A percentile compares a stretch with the other conserved stretches of the same genome.
Evolutionary conservation across 1,139 yeast genomes (phyloP).

Genomic region (Saccharomyces hybrid): DNA sequence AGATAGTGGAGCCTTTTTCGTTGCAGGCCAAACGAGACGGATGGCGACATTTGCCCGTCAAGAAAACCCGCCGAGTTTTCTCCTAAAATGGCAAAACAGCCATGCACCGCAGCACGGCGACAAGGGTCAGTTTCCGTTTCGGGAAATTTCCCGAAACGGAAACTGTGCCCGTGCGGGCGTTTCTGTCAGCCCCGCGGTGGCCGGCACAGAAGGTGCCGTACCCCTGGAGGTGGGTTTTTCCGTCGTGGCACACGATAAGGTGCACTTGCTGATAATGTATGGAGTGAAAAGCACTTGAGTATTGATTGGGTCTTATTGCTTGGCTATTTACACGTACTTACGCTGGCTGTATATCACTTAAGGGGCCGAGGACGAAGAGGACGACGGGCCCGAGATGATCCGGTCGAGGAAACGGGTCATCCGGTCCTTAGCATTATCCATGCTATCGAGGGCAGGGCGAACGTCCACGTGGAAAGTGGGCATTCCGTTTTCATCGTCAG

Average conservation of each 20-base stretch:
- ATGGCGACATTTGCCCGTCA: background rate
- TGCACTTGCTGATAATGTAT: background rate
- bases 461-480: constrained; percentile 91
- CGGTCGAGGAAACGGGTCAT: constrained; percentile 39
- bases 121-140: background rate
- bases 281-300: background rate
- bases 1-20: background rate
- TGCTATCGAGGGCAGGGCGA: constrained; percentile 82
- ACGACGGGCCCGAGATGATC: background rate
- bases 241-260: background rate
- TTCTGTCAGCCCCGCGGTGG: background rate
- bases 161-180: background rate
- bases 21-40: background rate
- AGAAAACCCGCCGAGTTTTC: background rate
- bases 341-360: background rate
- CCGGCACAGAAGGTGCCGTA: background rate
- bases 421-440: constrained; percentile 51
- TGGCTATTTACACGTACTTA: background rate
- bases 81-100: background rate
- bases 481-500: constrained; percentile 78
- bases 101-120: background rate
- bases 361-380: background rate
- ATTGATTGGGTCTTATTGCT: background rate
- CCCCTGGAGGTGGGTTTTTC: background rate
- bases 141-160: background rate